A percentile compares a stretch with the other conserved stretches of the same genome.
phyloP scores from a whole-genome alignment of 2,329 filamentous ascomycete genomes.

The Arthroderma sp. region DNA sequence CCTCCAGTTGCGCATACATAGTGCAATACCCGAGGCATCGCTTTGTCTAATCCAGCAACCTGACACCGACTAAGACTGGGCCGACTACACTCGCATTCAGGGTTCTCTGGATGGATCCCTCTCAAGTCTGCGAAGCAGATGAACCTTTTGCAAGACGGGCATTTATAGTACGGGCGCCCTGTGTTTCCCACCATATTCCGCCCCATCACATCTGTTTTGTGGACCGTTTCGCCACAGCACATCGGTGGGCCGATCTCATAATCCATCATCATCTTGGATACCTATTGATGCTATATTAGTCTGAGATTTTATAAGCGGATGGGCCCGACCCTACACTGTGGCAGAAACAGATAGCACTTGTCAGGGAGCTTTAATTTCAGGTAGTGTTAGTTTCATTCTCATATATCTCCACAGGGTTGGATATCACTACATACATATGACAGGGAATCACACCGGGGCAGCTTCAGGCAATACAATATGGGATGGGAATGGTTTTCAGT shows the following conservation, averaged over 20 bases:
- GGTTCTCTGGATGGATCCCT: background rate
- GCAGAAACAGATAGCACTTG: background rate
- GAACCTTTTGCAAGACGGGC: background rate
- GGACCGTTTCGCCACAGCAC: background rate
- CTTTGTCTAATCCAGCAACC: too few species aligned
- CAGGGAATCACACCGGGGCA: too few species aligned
- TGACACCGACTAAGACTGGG: too few species aligned
- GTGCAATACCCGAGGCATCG: too few species aligned
- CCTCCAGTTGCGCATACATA: too few species aligned
- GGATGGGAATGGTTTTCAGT: too few species aligned
- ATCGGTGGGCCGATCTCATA: background rate
- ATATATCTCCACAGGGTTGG: too few species aligned
- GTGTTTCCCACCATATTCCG: background rate
- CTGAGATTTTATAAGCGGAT: background rate
- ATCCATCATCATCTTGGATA: background rate
- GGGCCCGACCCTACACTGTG: too few species aligned
- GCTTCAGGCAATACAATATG: too few species aligned
- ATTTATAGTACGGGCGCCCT: background rate
- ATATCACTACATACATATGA: too few species aligned
- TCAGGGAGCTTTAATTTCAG: background rate
- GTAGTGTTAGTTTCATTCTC: too few species aligned
- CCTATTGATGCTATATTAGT: background rate
- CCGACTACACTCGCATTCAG: background rate
- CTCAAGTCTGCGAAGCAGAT: background rate
- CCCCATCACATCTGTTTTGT: background rate